Conservation (phyloP, 2,329 filamentous ascomycete species). For the Aspergillus sp. region DNA sequence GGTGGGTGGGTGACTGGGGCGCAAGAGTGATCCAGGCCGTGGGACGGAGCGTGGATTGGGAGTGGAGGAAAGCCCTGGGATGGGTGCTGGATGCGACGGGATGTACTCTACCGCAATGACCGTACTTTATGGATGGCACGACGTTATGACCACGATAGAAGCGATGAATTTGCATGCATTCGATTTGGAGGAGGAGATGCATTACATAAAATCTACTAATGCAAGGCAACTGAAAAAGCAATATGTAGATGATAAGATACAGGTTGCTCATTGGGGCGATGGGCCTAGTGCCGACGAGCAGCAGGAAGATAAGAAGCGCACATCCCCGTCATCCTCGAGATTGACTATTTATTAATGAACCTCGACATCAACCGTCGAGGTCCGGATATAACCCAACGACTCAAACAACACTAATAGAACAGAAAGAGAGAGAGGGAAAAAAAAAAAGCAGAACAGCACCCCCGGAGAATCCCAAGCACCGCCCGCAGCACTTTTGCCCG, state of each 20-base stretch:
- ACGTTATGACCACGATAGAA: neutral
- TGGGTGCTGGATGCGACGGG: conserved; percentile 36
- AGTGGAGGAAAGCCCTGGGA: conserved; percentile 27
- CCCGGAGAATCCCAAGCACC: neutral
- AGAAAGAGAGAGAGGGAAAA: neutral
- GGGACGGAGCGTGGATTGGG: conserved; percentile 21
- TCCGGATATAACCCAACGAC: neutral
- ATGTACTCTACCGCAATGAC: conserved; percentile 16
- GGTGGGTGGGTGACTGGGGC: conserved; percentile 69
- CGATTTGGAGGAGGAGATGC: too few relatives aligned
- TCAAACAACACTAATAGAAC: neutral
- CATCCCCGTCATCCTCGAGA: neutral
- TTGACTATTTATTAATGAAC: neutral
- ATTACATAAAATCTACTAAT: neutral
- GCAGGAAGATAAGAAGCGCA: neutral
- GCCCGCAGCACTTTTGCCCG: neutral
- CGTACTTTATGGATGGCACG: neutral
- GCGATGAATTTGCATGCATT: too few relatives aligned
- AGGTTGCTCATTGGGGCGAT: conserved; percentile 7
- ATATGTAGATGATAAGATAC: conserved; percentile 9
- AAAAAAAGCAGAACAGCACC: neutral
- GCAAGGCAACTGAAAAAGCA: conserved; percentile 5
- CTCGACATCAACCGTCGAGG: neutral
- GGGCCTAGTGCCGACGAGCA: neutral
- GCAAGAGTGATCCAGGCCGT: conserved; percentile 64